Percentiles rank a stretch among this genome's conserved stretches.
Conservation (phyloP, 768 basidiomycete genomes). For the Suillus alpinus region DNA sequence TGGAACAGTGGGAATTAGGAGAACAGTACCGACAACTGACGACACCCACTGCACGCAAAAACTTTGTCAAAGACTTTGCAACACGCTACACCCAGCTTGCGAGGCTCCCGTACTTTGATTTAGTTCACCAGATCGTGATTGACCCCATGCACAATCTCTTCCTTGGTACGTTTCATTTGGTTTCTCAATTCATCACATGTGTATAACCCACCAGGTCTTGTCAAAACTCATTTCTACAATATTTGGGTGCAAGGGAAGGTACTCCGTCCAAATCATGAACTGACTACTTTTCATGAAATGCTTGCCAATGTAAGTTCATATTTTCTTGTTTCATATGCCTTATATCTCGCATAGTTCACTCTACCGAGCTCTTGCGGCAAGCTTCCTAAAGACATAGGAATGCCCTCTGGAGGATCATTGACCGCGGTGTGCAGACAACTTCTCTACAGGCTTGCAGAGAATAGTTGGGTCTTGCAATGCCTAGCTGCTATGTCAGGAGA, state of each 20-base stretch:
- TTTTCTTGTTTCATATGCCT: neutral
- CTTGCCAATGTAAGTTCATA: neutral
- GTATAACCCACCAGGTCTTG: slow-evolving; percentile 8
- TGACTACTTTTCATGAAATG: neutral
- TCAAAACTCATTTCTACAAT: slow-evolving; percentile 27
- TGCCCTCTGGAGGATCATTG: slow-evolving; percentile 31
- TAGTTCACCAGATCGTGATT: slow-evolving; percentile 24
- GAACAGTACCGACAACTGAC: neutral
- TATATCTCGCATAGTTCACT: neutral
- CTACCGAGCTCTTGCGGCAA: neutral
- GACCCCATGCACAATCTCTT: slow-evolving; percentile 38
- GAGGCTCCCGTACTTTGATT: slow-evolving; percentile 34
- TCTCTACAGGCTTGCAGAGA: too few species aligned
- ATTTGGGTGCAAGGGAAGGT: slow-evolving; percentile 25
- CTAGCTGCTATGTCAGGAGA: too few species aligned
- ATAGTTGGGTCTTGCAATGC: too few species aligned
- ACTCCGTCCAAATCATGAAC: slow-evolving; percentile 6
- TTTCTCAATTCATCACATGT: neutral
- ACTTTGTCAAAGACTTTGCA: slow-evolving; percentile 3
- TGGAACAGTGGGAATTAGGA: neutral
- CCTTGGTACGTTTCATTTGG: slow-evolving; percentile 19
- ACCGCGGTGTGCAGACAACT: too few species aligned
- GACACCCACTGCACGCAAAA: neutral
- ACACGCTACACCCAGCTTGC: slow-evolving; percentile 17
- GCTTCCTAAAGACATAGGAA: slow-evolving; percentile 21